Percentiles rank a stretch among this genome's conserved stretches.
phyloP scores from a whole-genome alignment of 2,329 filamentous ascomycete species.

The Clarireedia homoeocarpa region DNA sequence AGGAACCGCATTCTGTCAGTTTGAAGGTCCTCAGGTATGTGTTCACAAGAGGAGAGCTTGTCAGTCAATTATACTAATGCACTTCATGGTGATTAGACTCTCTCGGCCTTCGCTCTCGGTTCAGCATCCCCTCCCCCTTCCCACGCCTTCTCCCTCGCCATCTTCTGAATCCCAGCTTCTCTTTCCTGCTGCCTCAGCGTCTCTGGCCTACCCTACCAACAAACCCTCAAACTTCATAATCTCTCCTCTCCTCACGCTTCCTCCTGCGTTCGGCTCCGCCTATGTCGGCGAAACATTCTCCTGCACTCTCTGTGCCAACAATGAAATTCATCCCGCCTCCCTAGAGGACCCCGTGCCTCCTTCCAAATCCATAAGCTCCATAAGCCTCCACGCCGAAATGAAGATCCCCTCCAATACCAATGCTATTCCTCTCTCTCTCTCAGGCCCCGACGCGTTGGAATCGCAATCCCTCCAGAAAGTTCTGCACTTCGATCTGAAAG shows the following conservation, averaged over 20 bases:
- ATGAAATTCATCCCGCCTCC: slow-evolving; percentile 50
- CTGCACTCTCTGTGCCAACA: slow-evolving; percentile 93
- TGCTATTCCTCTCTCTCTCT: slow-evolving; percentile 59
- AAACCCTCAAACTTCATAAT: slow-evolving; percentile 38
- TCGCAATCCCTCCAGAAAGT: slow-evolving; percentile 57
- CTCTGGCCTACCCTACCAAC: slow-evolving; percentile 61
- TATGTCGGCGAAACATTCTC: slow-evolving; percentile 94
- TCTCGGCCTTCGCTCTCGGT: slow-evolving; percentile 72
- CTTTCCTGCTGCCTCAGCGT: slow-evolving; percentile 42
- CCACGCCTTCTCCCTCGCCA: slow-evolving; percentile 36
- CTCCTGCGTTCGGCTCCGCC: slow-evolving; percentile 84
- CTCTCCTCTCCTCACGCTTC: slow-evolving; percentile 67
- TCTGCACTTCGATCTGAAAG: slow-evolving; percentile 79
- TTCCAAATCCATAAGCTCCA: slow-evolving; percentile 55
- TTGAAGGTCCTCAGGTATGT: slow-evolving; percentile 64
- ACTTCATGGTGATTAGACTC: slow-evolving; percentile 44
- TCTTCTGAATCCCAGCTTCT: slow-evolving; percentile 5
- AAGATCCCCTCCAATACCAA: slow-evolving; percentile 65
- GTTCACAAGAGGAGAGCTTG: neutral
- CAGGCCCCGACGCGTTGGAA: slow-evolving; percentile 4
- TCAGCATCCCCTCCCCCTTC: slow-evolving; percentile 52
- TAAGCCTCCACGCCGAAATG: slow-evolving; percentile 86
- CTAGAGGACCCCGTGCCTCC: slow-evolving; percentile 23
- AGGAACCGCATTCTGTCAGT: slow-evolving; percentile 72
- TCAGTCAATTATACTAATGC: neutral